phyloP scores from a whole-genome alignment of 495 filamentous ascomycete species.

The Penicillium samsonianum region DNA sequence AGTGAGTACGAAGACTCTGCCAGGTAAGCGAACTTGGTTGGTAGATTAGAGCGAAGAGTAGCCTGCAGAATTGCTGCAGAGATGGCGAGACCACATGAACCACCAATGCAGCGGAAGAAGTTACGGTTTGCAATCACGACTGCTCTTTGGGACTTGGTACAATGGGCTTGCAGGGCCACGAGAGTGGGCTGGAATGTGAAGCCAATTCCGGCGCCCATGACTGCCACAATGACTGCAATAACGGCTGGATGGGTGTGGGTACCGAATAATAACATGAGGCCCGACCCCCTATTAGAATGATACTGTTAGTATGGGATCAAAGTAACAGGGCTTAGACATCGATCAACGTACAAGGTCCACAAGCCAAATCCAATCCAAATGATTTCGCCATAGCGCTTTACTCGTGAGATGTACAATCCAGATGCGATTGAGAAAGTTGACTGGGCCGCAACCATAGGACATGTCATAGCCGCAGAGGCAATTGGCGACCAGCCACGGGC shows the following conservation, averaged over 20 bases:
- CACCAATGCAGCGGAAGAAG: slow-evolving; percentile 62
- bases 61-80: slow-evolving; percentile 58
- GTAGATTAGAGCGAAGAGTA: slow-evolving; percentile 49
- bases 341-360: slow-evolving; percentile 51
- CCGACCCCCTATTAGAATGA: slow-evolving; percentile 42
- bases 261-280: slow-evolving; percentile 54
- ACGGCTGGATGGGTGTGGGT: slow-evolving; percentile 47
- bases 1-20: slow-evolving; percentile 46
- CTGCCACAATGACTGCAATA: slow-evolving; percentile 53
- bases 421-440: slow-evolving; percentile 53
- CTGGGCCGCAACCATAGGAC: slow-evolving; percentile 56
- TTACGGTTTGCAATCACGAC: slow-evolving; percentile 64
- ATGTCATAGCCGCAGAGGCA: slow-evolving; percentile 50
- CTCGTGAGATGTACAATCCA: slow-evolving; percentile 58
- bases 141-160: slow-evolving; percentile 57
- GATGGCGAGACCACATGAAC: slow-evolving; percentile 60
- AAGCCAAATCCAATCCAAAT: slow-evolving; percentile 57
- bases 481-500: slow-evolving; percentile 53
- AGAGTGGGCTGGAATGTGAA: slow-evolving; percentile 61
- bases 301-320: not conserved
- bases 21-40: slow-evolving; percentile 40
- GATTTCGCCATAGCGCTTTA: slow-evolving; percentile 57
- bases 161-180: slow-evolving; percentile 65
- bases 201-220: slow-evolving; percentile 59
- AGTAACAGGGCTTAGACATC: not conserved